phyloP scores from a whole-genome alignment of 1,139 yeast genomes.

The Candida freyschussii region DNA sequence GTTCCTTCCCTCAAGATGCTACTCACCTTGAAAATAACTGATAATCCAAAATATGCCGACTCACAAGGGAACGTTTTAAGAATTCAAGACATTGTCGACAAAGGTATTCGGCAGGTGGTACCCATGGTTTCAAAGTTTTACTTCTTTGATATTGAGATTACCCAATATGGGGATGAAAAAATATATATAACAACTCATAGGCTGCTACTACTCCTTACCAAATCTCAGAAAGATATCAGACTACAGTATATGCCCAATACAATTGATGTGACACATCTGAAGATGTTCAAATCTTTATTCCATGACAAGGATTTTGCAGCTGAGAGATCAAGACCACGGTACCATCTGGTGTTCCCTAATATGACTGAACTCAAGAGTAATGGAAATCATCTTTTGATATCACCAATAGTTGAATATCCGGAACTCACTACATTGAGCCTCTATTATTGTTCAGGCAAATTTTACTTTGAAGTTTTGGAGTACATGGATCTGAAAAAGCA shows the following conservation, averaged over 20 bases:
- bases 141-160: conserved; percentile 8
- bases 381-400: conserved; percentile 20
- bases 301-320: conserved; percentile 2
- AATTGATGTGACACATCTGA: conserved; percentile 18
- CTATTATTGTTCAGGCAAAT: conserved; percentile 23
- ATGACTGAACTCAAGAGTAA: conserved; percentile 17
- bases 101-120: background rate
- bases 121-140: conserved; percentile 5
- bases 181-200: conserved; percentile 8
- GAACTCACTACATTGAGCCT: conserved; percentile 13
- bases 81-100: conserved; percentile 9
- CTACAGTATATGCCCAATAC: conserved; percentile 11
- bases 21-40: conserved; percentile 7
- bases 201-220: conserved; percentile 8
- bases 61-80: conserved; percentile 5
- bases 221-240: conserved; percentile 9
- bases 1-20: conserved; percentile 8
- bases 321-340: conserved; percentile 4
- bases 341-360: conserved; percentile 14
- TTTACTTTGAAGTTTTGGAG: conserved; percentile 19
- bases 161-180: conserved; percentile 5
- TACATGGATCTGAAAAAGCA: conserved; percentile 13
- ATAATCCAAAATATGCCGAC: background rate
- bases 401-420: conserved; percentile 14
- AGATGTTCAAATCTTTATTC: conserved; percentile 21